phyloP scores from a whole-genome alignment of 2,329 filamentous ascomycete genomes.

The Penicillium concentricum region DNA sequence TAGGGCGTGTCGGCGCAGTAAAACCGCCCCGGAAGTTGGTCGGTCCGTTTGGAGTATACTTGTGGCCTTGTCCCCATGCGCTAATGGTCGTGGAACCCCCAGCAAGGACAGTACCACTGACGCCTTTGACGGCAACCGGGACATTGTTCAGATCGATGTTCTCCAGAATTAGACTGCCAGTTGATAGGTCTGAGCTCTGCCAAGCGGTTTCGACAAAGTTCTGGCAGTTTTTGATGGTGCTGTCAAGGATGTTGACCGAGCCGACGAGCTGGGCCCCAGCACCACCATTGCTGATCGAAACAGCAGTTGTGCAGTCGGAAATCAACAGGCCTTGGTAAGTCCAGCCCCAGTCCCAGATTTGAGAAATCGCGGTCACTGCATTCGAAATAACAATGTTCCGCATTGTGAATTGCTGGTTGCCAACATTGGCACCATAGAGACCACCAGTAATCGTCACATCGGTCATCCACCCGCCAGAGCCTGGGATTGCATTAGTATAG shows the following conservation, averaged over 20 bases:
- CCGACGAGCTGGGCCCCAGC: conserved; percentile 49
- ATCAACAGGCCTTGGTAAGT: conserved; percentile 53
- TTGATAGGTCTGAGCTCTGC: conserved; percentile 42
- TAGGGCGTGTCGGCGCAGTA: conserved; percentile 44
- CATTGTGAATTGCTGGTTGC: conserved; percentile 65
- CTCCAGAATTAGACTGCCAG: conserved; percentile 55
- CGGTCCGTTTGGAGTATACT: conserved; percentile 47
- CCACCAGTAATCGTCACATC: conserved; percentile 63
- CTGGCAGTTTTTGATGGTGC: conserved; percentile 49
- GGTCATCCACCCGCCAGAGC: conserved; percentile 60
- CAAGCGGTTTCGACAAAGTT: conserved; percentile 53
- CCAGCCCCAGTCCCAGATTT: conserved; percentile 63
- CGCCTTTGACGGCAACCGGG: conserved; percentile 42
- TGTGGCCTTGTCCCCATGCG: conserved; percentile 47
- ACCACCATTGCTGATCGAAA: conserved; percentile 51
- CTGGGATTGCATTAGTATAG: conserved; percentile 16
- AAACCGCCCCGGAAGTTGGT: conserved; percentile 46
- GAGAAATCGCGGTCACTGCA: conserved; percentile 54
- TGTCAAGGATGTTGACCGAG: conserved; percentile 59
- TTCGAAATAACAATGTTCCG: conserved; percentile 56
- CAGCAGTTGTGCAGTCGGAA: conserved; percentile 53
- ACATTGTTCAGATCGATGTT: conserved; percentile 55
- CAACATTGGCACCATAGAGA: conserved; percentile 58
- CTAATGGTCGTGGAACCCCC: conserved; percentile 40
- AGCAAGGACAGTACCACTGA: conserved; percentile 37